These are phyloP conservation scores for Aspergillus oerlinghausenensis DNA, from an alignment of 2,329 filamentous ascomycete species.

Conservation along the genomic window DNA sequence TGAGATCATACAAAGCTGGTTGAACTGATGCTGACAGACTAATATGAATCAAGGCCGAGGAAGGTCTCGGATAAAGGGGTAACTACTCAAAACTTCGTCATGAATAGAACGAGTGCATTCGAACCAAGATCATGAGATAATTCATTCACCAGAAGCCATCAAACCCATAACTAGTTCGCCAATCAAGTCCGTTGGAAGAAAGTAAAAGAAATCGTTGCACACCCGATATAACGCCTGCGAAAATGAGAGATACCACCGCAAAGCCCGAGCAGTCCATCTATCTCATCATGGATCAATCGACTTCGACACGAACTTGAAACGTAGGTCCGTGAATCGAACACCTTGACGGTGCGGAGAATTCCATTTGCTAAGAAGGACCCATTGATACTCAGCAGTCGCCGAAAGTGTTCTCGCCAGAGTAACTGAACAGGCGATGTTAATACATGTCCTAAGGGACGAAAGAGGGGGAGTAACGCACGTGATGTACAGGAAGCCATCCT, in stretches of 20 bases:
- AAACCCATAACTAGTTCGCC: conserved; percentile 13
- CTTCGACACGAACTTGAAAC: conserved; percentile 1
- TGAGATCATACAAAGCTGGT: not conserved
- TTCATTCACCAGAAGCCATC: conserved; percentile 12
- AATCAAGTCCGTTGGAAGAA: conserved; percentile 6
- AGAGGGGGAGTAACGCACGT: conserved; percentile 55
- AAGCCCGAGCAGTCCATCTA: conserved; percentile 10
- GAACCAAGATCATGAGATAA: conserved; percentile 6
- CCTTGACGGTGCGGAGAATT: conserved; percentile 10
- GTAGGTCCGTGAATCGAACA: conserved; percentile 6
- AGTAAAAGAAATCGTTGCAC: conserved; percentile 8
- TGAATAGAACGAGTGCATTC: conserved; percentile 1
- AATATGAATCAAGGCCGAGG: not conserved
- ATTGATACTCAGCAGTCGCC: conserved; percentile 45
- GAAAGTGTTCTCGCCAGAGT: conserved; percentile 99
- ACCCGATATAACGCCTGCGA: conserved; percentile 21
- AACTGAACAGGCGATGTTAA: conserved; percentile 47
- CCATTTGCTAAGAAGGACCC: conserved; percentile 8
- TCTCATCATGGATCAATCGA: conserved; percentile 9
- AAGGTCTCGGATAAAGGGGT: not conserved
- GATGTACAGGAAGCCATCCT: conserved; percentile 93
- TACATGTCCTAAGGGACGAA: conserved; percentile 1
- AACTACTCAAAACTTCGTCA: not conserved
- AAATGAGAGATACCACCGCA: conserved; percentile 14
- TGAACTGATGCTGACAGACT: not conserved